Evolutionary conservation across 139 green algal genomes (phyloP), one percentile per base, ranked within the genome.

Genomic region (Asterochloris erici): DNA sequence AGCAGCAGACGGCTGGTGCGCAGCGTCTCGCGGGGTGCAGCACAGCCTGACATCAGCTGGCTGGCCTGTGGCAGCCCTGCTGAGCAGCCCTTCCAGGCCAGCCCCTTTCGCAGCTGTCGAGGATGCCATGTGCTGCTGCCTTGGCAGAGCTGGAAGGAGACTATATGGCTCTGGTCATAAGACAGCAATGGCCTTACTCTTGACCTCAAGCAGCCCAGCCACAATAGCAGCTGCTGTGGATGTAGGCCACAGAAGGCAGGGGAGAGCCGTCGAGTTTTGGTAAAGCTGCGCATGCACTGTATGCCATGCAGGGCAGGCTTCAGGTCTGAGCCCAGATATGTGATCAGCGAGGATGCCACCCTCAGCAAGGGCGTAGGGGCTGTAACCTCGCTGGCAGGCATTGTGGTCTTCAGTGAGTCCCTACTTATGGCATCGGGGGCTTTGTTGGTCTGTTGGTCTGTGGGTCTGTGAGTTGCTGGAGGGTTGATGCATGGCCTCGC

Each of bases 281-380:
- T 60, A 9, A 23, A 71, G 71, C 71, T 54, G 15, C 17, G 23
- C 16, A 47, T 77, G 23, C 0, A 77, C 10, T 54, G 27, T 16
- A 54, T 63, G 12, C 12, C 21, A 54, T 83, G 78, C 68, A 83
- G 79, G 47, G 68, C 64, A 23, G 47, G 68, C 38, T 83, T 69
- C 21, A 69, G 85, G 11, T 87, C 80, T 27, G 85, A 90, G 74
- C 73, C 86, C 11, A 77, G 80, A 60, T 91, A 91, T 79, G 79
- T 90, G 16, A 28, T 76, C 24, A 86, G 78, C 64, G 77, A 82
- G 38, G 66, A 73, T 19, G 14, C 78, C 15, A 23, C 24, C 2
- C 38, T 79, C 16, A 91, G 77, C 54, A 24, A 68, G 9, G 88
- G 86, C 19, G 64, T 27, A 24, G 88, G 88, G 6, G 81, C 86